Evolutionary conservation across 2,329 filamentous ascomycete genomes (phyloP).

Genomic region (Colletotrichum australisinense): DNA sequence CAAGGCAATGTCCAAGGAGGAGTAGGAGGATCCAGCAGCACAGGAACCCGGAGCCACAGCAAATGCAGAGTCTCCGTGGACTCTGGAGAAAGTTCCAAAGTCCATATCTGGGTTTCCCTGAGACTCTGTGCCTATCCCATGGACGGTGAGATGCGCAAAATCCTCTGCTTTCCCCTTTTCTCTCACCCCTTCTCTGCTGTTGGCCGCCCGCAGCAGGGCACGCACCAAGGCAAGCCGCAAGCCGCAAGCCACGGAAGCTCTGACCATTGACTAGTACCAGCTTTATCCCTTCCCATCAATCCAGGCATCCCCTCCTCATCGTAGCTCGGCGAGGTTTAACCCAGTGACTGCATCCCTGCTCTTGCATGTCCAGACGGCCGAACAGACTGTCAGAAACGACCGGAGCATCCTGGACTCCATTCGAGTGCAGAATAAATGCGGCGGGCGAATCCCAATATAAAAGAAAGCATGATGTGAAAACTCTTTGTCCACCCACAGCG

Average conservation of each 20-base stretch:
- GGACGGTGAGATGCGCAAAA: constrained; percentile 1
- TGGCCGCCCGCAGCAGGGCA: not conserved
- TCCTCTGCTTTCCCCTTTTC: constrained; percentile 8
- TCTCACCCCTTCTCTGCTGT: not conserved
- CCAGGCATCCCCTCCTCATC: not conserved
- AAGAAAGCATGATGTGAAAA: constrained; percentile 4
- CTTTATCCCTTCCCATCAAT: not conserved
- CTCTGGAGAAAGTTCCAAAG: not conserved
- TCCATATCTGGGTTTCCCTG: not conserved
- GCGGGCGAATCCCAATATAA: constrained; percentile 11
- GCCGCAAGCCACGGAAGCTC: constrained; percentile 24
- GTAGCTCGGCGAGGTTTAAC: constrained; percentile 15
- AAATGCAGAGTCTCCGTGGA: not conserved
- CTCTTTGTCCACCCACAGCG: not conserved
- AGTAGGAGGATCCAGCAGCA: not conserved
- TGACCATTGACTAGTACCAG: constrained; percentile 20
- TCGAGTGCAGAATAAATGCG: constrained; percentile 8
- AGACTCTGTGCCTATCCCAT: constrained; percentile 6
- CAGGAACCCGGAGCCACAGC: not conserved
- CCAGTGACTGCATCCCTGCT: constrained; percentile 27
- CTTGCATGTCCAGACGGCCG: constrained; percentile 16
- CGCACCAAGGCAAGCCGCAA: not conserved
- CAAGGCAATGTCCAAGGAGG: not conserved
- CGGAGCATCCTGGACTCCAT: constrained; percentile 7
- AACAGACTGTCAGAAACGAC: constrained; percentile 25